Evolutionary conservation across 1,284 basidiomycete genomes (phyloP), one percentile per base, ranked within the genome.

Genomic region (Pseudozyma tsukubaensis): DNA sequence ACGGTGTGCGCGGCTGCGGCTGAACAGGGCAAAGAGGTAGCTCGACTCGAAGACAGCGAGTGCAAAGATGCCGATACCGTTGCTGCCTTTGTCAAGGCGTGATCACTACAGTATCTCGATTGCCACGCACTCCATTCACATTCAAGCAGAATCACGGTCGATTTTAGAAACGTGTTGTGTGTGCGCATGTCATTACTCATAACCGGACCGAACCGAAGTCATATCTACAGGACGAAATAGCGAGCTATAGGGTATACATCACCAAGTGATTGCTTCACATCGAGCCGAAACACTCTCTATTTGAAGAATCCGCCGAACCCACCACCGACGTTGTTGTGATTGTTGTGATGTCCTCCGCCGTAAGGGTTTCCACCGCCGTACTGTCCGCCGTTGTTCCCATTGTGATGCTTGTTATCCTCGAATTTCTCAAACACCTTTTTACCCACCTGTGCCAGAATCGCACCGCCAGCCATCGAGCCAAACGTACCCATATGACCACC

Each of bases 391-490:
- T 63, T 40, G 40, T 29, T 3, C 3, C 24, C 24, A 29, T 66
- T 58, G 45, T 57, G 40, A 19, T 77, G 48, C 48, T 77, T 64
- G 35, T 77, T 69, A 1, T 68, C 49, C n/a, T 68, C 54, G 12
- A 68, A 47, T 47, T 74, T 75, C 5, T 79, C 77, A 35, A 63
- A 78, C 3, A 77, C 39, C 60, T 56, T 78, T 60, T 80, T 81
- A 24, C 73, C 79, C 3, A 64, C 76, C 47, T 81, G 78, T 3
- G 79, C 79, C 10, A 77, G 35, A 19, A 78, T 57, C 2, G 79
- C 79, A 34, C 79, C 79, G 37, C 65, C 55, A 24, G 72, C 68
- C 45, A 75, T 72, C 4, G 68, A 66, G 7, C 64, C 51, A 10
- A 76, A 65, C 0, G 53, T 59, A n/a, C 77, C 76, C 67, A 68